Base-by-base conservation (phyloP, 192 early-diverging fungal species). In the Jimgerdemannia flammicorona region DNA sequence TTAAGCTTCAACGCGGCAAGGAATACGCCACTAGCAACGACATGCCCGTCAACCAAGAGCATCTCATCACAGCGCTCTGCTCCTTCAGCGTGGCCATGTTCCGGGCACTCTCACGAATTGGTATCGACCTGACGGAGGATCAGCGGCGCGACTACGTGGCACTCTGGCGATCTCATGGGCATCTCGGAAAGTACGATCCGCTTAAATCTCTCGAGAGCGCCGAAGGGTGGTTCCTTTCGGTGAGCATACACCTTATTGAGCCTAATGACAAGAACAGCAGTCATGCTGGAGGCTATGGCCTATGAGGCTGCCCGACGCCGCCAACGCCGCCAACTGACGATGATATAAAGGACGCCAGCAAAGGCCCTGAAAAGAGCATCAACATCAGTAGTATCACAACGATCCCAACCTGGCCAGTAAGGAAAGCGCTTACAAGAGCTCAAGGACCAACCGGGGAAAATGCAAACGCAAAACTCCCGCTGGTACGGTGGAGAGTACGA, bases 151-250 rank as follows among this genome's bases (percentile, higher is more conserved):
- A 85, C 43, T 87, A 79, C 40, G 44, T 85, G 8, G 84, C 85
- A 39, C 75, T 87, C 3, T 87, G 86, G 86, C 77, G 86, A 41
- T 49, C 63, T 87, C n/a, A 75, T 87, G 72, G 86, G 86, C 3
- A 83, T 87, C 4, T 67, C 77, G 10, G 83, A 84, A 65, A 65
- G 1, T 18, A 18, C 19, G 64, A 65, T 1, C 64, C 64, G 64
- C 64, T 65, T 65, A 14, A 19, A 65, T 18, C 64, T 0, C 14
- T 65, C 64, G 19, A 65, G 64, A 19, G 14, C 14, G 64, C 14
- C 64, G 19, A 18, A 19, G 64, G 14, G 14, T 65, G 64, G 64
- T 65, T 14, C 14, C 0, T 18, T 18, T 65, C 64, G 64, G 19
- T 19, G 14, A 1, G 14, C 64, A 65, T 65, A 1, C 64, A 65